Conservation (phyloP, 2,329 filamentous ascomycete genomes). For the Sarocladium kiliense region DNA sequence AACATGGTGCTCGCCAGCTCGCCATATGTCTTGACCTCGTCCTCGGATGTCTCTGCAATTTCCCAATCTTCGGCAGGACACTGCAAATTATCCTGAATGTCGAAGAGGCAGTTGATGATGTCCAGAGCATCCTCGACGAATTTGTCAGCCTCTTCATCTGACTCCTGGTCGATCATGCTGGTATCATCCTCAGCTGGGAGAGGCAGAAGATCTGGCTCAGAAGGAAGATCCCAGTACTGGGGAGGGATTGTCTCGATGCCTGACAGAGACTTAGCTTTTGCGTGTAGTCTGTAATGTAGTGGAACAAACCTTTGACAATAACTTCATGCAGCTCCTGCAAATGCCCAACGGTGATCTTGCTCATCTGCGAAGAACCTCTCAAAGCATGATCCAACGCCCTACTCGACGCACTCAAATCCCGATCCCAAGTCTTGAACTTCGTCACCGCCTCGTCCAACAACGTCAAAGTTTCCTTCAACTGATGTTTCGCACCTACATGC, state of each 20-base stretch:
- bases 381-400: not conserved
- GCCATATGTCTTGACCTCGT: not conserved
- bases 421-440: constrained; percentile 5
- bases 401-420: constrained; percentile 1
- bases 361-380: not conserved
- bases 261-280: not conserved
- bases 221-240: constrained; percentile 1
- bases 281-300: not conserved
- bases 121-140: not conserved
- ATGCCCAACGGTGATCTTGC: not conserved
- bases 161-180: not conserved
- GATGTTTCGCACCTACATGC: not conserved
- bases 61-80: not conserved
- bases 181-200: not conserved
- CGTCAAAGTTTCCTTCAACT: not conserved
- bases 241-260: not conserved
- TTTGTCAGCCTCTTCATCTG: not conserved
- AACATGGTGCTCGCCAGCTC: not conserved
- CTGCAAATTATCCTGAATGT: not conserved
- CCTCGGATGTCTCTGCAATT: not conserved
- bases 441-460: not conserved
- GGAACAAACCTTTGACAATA: not conserved
- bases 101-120: not conserved
- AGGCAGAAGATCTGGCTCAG: not conserved
- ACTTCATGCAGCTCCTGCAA: not conserved